phyloP scores from a whole-genome alignment of 140 eudicot genomes.

The Senecio squalidus region DNA sequence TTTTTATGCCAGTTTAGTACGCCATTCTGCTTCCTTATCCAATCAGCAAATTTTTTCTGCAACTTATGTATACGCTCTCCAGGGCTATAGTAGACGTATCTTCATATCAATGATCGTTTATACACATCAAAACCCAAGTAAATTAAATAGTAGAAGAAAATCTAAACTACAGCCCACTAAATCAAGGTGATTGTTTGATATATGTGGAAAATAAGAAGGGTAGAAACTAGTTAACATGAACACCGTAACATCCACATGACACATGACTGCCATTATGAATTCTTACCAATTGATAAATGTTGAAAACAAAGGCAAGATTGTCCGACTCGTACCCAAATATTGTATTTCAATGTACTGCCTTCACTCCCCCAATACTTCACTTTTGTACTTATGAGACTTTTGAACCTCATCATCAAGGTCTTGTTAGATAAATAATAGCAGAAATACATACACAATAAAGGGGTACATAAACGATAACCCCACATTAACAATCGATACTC shows the following conservation, averaged over 20 bases:
- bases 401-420: too few species aligned
- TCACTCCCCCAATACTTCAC: too few species aligned
- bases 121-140: background rate
- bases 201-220: too few species aligned
- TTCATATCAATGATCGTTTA: background rate
- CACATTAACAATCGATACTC: too few species aligned
- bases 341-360: too few species aligned
- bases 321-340: too few species aligned
- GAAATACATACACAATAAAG: too few species aligned
- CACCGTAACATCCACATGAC: background rate
- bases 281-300: background rate
- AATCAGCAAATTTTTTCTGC: background rate
- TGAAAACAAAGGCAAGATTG: background rate
- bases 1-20: conserved; percentile 2
- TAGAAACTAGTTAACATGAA: background rate
- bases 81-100: background rate
- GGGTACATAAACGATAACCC: too few species aligned
- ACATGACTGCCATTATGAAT: background rate
- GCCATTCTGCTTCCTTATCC: background rate
- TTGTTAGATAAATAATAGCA: too few species aligned
- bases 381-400: too few species aligned
- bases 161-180: too few species aligned
- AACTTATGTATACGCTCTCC: background rate
- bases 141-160: background rate
- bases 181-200: background rate